Percentiles rank a stretch among this genome's conserved stretches.
Conservation (phyloP, 305 asterid genomes). For the Fraxinus paxiana region DNA sequence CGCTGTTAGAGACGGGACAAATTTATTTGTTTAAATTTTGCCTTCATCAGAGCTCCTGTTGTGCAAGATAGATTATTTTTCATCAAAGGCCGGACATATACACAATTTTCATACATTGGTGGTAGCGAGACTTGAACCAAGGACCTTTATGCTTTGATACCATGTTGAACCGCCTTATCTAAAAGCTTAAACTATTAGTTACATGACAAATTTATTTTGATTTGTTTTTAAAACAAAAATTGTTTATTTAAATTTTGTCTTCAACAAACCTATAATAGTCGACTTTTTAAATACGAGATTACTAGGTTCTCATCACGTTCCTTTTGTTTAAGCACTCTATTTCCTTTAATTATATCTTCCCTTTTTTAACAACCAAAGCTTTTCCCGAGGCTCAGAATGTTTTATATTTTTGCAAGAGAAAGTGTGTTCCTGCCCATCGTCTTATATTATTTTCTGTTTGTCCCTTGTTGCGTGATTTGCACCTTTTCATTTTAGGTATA, state of each 20-base stretch:
- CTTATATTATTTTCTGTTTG: background rate
- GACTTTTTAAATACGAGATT: background rate
- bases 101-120: background rate
- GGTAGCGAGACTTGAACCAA: background rate
- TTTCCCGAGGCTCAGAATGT: background rate
- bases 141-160: background rate
- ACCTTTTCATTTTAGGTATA: slow-evolving; percentile 60
- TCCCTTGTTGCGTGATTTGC: slow-evolving; percentile 15
- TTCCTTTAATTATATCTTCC: background rate
- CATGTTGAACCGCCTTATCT: background rate
- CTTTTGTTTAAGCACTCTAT: background rate
- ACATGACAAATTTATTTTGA: background rate
- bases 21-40: background rate
- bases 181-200: background rate
- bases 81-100: background rate
- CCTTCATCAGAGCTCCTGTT: background rate
- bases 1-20: background rate
- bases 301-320: background rate
- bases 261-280: background rate
- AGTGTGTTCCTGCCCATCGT: background rate
- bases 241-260: background rate
- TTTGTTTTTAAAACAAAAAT: background rate
- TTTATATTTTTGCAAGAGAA: background rate
- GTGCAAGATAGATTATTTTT: background rate
- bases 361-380: background rate